A percentile compares a stretch with the other conserved stretches of the same genome.
phyloP scores from a whole-genome alignment of 2,329 filamentous ascomycete genomes.

The Neofusicoccum ribis region DNA sequence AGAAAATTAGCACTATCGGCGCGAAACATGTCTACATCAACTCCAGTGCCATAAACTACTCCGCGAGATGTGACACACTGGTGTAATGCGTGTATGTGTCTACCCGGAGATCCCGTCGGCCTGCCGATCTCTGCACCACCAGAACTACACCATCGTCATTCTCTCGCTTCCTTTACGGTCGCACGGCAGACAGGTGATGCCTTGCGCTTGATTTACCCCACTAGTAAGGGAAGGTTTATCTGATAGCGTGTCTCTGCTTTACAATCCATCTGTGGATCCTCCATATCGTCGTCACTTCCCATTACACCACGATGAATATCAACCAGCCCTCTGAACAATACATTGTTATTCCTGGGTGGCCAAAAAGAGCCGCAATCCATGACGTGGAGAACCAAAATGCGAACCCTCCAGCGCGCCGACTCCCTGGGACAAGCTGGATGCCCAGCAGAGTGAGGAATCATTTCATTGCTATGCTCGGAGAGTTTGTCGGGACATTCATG shows the following conservation, averaged over 20 bases:
- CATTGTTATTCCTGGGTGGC: constrained; percentile 42
- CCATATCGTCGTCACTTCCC: neutral
- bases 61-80: neutral
- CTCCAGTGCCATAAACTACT: too few species aligned
- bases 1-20: too few species aligned
- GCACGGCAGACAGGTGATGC: neutral
- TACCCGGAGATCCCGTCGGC: neutral
- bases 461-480: constrained; percentile 47
- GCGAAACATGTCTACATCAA: too few species aligned
- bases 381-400: constrained; percentile 38
- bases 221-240: neutral
- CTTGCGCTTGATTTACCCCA: neutral
- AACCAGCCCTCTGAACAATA: constrained; percentile 35
- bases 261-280: too few species aligned
- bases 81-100: neutral
- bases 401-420: constrained; percentile 34
- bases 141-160: neutral
- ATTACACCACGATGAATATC: constrained; percentile 40
- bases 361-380: constrained; percentile 25
- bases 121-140: neutral
- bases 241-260: neutral
- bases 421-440: constrained; percentile 43
- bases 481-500: constrained; percentile 43
- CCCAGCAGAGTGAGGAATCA: constrained; percentile 45
- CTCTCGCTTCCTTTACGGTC: neutral